A percentile compares a stretch with the other conserved stretches of the same genome.
Conservation (phyloP, 169 alveolate species). For the Plasmodium relictum region DNA sequence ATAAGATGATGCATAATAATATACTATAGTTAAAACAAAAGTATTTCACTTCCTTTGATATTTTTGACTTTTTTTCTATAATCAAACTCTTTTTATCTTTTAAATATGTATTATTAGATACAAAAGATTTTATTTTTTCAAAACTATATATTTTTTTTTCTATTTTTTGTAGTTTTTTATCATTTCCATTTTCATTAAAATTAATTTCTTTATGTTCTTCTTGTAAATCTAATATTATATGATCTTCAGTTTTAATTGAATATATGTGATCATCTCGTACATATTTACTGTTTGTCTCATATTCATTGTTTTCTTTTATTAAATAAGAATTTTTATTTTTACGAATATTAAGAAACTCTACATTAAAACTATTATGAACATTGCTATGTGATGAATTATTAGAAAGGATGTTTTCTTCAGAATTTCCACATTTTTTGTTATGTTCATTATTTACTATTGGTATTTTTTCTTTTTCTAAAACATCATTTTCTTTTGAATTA, state of each 20-base stretch:
- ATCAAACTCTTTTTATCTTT: conserved; percentile 39
- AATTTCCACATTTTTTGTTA: conserved; percentile 8
- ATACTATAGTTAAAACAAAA: conserved; percentile 42
- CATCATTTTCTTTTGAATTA: neutral
- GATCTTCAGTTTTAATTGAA: conserved; percentile 17
- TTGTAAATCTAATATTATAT: conserved; percentile 7
- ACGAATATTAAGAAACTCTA: neutral
- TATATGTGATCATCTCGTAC: neutral
- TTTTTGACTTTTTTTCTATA: conserved; percentile 19
- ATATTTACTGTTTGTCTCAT: neutral
- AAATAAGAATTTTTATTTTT: neutral
- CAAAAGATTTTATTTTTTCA: conserved; percentile 59
- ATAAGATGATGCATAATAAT: conserved; percentile 52
- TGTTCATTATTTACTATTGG: neutral
- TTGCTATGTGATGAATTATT: neutral
- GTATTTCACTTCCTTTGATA: conserved; percentile 30
- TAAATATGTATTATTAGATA: conserved; percentile 40
- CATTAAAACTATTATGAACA: neutral
- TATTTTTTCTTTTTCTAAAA: neutral
- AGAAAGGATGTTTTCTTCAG: neutral
- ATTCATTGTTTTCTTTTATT: neutral
- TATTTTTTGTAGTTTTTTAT: neutral
- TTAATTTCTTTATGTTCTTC: conserved; percentile 11
- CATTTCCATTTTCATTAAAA: neutral
- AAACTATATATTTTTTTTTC: conserved; percentile 34